Evolutionary conservation across 768 basidiomycete genomes (phyloP).

Genomic region (Leccinum longicurvipes): DNA sequence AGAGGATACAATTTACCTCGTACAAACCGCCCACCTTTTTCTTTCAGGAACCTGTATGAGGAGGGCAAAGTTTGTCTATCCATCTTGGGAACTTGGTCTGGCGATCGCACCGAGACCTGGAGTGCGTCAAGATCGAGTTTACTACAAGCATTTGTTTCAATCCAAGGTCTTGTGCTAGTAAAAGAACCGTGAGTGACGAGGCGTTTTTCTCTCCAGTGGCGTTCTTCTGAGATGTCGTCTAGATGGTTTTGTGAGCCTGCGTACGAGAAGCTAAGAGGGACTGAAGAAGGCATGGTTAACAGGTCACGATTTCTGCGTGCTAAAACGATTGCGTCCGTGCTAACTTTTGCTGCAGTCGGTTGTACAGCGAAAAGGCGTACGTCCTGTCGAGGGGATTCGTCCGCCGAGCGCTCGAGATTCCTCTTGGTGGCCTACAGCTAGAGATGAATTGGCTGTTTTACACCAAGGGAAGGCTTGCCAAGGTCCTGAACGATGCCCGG

Average conservation of each 20-base stretch:
- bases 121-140: slow-evolving; percentile 79
- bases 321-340: not conserved
- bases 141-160: slow-evolving; percentile 89
- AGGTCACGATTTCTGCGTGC: slow-evolving; percentile 45
- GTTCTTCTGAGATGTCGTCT: slow-evolving; percentile 5
- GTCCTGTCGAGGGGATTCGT: slow-evolving; percentile 88
- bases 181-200: slow-evolving; percentile 74
- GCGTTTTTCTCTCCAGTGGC: not conserved
- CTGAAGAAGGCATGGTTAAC: slow-evolving; percentile 85
- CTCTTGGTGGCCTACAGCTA: slow-evolving; percentile 62
- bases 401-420: slow-evolving; percentile 81
- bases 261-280: slow-evolving; percentile 88
- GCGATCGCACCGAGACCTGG: slow-evolving; percentile 88
- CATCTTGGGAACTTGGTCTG: slow-evolving; percentile 89
- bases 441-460: slow-evolving; percentile 79
- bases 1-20: not conserved
- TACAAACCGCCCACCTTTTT: slow-evolving; percentile 1
- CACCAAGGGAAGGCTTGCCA: slow-evolving; percentile 57
- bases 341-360: slow-evolving; percentile 49
- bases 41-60: slow-evolving; percentile 79
- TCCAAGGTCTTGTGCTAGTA: slow-evolving; percentile 90
- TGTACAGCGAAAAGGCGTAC: slow-evolving; percentile 93
- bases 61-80: slow-evolving; percentile 95
- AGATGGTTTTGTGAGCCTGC: slow-evolving; percentile 94
- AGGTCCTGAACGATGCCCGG: slow-evolving; percentile 63